These are phyloP conservation scores for Pestalotiopsis sp. DNA, from an alignment of 2,329 filamentous ascomycete genomes.

Conservation along the genomic window DNA sequence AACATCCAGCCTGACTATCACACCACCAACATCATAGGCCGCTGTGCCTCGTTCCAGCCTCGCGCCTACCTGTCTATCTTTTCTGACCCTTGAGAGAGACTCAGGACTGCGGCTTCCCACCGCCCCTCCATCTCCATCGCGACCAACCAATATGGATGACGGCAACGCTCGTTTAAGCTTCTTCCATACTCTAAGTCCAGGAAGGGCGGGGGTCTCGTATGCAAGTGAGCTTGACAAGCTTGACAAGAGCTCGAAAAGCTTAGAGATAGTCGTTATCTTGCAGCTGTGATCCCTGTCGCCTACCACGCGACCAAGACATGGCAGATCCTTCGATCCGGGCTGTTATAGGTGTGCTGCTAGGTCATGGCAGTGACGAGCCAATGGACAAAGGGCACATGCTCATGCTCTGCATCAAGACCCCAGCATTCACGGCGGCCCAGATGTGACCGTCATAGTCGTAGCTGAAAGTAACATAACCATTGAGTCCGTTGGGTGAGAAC, in stretches of 20 bases:
- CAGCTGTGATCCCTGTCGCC: background rate
- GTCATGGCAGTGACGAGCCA: background rate
- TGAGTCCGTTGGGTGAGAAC: background rate
- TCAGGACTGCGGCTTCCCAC: slow-evolving; percentile 7
- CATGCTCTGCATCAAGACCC: background rate
- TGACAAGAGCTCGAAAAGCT: slow-evolving; percentile 4
- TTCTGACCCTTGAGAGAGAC: background rate
- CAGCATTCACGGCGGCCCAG: background rate
- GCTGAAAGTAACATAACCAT: background rate
- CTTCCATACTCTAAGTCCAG: background rate
- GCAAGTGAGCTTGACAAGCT: slow-evolving; percentile 3
- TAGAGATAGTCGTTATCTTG: slow-evolving; percentile 1
- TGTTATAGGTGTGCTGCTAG: background rate
- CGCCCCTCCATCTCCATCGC: background rate
- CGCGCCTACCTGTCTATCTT: background rate
- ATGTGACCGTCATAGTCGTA: background rate
- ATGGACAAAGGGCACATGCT: slow-evolving; percentile 10
- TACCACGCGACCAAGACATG: slow-evolving; percentile 1
- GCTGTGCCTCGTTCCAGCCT: slow-evolving; percentile 2
- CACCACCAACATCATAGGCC: background rate
- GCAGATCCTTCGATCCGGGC: background rate
- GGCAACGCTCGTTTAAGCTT: slow-evolving; percentile 2
- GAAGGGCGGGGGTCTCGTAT: slow-evolving; percentile 4
- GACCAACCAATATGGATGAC: background rate
- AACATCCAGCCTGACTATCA: background rate